Base-by-base conservation (phyloP, 2,329 filamentous ascomycete species). In the Oidium heveae region DNA sequence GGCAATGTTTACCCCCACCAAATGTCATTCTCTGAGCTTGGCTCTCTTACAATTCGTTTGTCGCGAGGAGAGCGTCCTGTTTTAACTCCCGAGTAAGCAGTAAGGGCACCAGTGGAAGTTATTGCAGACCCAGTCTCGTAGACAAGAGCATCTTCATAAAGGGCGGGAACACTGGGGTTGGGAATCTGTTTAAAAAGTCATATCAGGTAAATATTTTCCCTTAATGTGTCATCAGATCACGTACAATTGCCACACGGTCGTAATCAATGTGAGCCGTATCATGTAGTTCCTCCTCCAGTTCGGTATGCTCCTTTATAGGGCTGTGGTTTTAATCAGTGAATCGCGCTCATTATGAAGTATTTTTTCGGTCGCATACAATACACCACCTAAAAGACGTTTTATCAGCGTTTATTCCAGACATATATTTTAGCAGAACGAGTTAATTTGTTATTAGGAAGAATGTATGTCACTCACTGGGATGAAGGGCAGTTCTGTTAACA, bases 241-340 rank as follows among this genome's bases (percentile, higher is more conserved):
- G 69, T 77, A 94, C 88, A 75, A 98, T 98, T 59, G 91, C 86
- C 66, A 98, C 91, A 67, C 87, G 84, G 71, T 96, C 85, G 69
- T 96, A 98, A 76, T 98, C 91, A 67, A 98, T 98, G 76, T 98
- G 89, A 62, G 91, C 91, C 67, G 83, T 87, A 71, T 95, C 86
- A 71, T 96, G 88, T 58, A 98, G 84, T 69, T 94, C 86, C 73
- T 96, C 87, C 73, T 98, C 87, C 60, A 98, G 80, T 69, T 96
- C 91, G 49, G 91, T 96, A 78, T 95, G 89, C 68, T 93, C 84
- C 65, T 76, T 75, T 66, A 80, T 74, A 60, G 88, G 86, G 70
- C 86, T 93, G 16, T 4, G 6, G 13, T 10, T 12, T 13, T 12
- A 20, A 37, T 54, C 28, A 32, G 18, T 28, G 24, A 28, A 15